Percentiles rank a stretch among this genome's conserved stretches.
phyloP scores from a whole-genome alignment of 2,329 filamentous ascomycete genomes.

The Pyrenochaeta sp. region DNA sequence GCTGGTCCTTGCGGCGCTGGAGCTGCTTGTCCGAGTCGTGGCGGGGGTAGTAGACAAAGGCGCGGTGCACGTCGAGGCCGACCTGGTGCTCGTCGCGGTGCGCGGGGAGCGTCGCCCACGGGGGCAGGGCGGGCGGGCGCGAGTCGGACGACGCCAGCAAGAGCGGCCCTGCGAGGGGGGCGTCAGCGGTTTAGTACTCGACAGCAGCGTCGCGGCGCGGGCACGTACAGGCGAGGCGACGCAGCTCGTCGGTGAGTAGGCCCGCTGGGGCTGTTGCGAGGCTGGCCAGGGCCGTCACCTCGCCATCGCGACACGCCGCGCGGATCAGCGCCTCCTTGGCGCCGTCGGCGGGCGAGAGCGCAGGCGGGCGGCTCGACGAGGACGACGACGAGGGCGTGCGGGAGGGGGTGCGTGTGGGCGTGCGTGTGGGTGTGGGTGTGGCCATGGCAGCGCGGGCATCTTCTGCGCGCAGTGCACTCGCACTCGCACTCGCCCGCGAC shows the following conservation, averaged over 20 bases:
- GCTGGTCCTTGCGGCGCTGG: constrained; percentile 72
- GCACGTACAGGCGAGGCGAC: constrained; percentile 77
- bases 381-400: no score
- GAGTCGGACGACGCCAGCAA: constrained; percentile 51
- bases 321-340: constrained; percentile 45
- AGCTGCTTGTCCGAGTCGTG: constrained; percentile 73
- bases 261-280: constrained; percentile 55
- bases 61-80: constrained; percentile 87
- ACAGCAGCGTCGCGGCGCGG: constrained; percentile 2
- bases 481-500: constrained; percentile 1
- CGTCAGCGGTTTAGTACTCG: no score
- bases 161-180: constrained; percentile 74
- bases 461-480: constrained; percentile 20
- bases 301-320: constrained; percentile 50
- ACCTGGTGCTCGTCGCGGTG: constrained; percentile 93
- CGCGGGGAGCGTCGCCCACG: constrained; percentile 70
- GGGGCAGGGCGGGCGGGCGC: constrained; percentile 23
- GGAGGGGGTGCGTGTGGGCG: constrained; percentile 34
- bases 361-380: constrained; percentile 16
- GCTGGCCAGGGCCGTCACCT: constrained; percentile 50
- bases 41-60: constrained; percentile 94
- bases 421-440: constrained; percentile 29
- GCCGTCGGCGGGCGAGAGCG: constrained; percentile 31
- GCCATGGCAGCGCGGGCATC: constrained; percentile 35
- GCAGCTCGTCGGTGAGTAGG: constrained; percentile 62